Base-by-base conservation (phyloP, 306 rosid genomes). In the Quercus parvula region DNA sequence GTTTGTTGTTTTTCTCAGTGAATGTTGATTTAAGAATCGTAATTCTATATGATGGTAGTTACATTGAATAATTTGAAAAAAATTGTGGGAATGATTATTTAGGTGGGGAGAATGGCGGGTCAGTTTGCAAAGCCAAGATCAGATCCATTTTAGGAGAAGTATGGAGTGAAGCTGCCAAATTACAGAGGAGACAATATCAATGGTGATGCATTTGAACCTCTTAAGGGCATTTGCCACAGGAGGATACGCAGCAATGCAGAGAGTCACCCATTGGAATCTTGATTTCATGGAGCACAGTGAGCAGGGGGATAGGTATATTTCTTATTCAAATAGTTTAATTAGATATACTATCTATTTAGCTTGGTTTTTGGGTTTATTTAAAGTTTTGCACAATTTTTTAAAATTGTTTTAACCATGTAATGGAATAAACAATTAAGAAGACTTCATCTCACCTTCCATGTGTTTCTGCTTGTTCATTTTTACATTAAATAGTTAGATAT, bases 101-200 rank as follows among this genome's bases (percentile, higher is more conserved):
- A 84, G 88, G 88, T 84, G 24, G 87, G 87, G 52, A 84, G 87
- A 81, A 84, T 84, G 87, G 87, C 87, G 35, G 87, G 87, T 77
- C 85, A 84, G 85, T 84, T 84, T 84, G 87, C 87, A 7, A 84
- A 84, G 85, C 87, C 87, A 11, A 77, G 87, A 81, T 84, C 87
- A 22, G 87, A 84, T 41, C 4, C 84, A 9, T 77, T 64, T 30
- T 85, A 84, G 82, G 85, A 84, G 71, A 81, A 69, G 82, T 83
- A 70, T 58, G 88, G 88, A 74, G 83, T 84, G 78, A 84, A 84
- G 84, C 83, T 84, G 58, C 85, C 88, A 51, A 84, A 85, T 67
- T 84, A 84, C 67, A 84, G 88, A 78, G 88, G 88, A 19, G 88
- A 84, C 83, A 84, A 81, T 70, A 57, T 84, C 51, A 84, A 84